Evolutionary conservation across 1,284 basidiomycete genomes (phyloP), one percentile per base, ranked within the genome.

Genomic region (Coriolopsis trogii): DNA sequence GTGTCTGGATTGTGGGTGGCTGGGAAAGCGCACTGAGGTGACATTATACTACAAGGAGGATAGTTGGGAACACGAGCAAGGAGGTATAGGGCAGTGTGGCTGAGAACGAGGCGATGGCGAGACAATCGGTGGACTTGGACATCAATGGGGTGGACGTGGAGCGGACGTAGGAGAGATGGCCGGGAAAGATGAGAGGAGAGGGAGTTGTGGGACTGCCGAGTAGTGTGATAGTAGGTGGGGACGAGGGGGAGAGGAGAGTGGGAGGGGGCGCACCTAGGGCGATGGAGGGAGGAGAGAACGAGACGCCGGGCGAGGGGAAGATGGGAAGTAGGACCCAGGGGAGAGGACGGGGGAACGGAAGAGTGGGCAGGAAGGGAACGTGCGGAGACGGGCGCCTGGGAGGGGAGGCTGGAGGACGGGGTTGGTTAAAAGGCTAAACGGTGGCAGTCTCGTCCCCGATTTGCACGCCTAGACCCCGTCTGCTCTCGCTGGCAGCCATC

Each of bases 391-490:
- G 3, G 44, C 21, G 39, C 18, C 8, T 36, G 34, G 41, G 12
- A 8, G 38, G 26, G 26, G 31, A 16, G 25, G 26, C 16, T 29
- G 30, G 29, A 38, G n/a, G 21, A 31, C 15, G 33, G 30, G 33
- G 34, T 20, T 43, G 51, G 55, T 34, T 38, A 48, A 53, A 56
- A 53, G 55, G 55, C 51, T 52, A 56, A 52, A 54, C 33, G 48
- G 33, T 21, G 30, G 29, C 41, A 39, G 49, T 31, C 23, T 13
- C 15, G 39, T 8, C 8, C 39, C 37, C 18, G 39, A 40, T 40
- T 21, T 38, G 37, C n/a, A 36, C 33, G 33, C 33, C 33, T 36
- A 8, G 33, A 2, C 33, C 20, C 16, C 37, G 4, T 18, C 20
- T 24, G 36, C 20, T 34, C 7, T 34, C n/a, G n/a, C n/a, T n/a